These are phyloP conservation scores for Golubevia pallescens DNA, from an alignment of 1,284 basidiomycete species.

Conservation along the genomic window DNA sequence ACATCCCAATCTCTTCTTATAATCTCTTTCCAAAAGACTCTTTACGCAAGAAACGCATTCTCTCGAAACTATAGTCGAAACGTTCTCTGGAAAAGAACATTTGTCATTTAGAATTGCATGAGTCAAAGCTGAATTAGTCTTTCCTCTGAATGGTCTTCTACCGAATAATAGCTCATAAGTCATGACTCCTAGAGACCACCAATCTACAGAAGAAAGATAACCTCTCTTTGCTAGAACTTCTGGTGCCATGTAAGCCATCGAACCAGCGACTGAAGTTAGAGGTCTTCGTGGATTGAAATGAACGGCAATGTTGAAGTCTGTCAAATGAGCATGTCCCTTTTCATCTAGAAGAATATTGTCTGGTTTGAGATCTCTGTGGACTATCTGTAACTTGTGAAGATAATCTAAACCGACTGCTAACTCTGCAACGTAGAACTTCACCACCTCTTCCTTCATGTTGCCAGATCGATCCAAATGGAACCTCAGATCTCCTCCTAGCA, in stretches of 20 bases:
- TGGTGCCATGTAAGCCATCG: conserved; percentile 91
- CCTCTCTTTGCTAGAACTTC: conserved; percentile 55
- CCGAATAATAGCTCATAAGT: conserved; percentile 53
- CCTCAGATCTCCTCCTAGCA: conserved; percentile 54
- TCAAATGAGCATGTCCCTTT: conserved; percentile 54
- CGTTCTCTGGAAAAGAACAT: conserved; percentile 51
- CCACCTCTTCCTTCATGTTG: conserved; percentile 54
- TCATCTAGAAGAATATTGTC: conserved; percentile 55
- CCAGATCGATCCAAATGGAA: conserved; percentile 52
- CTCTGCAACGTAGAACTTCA: conserved; percentile 54
- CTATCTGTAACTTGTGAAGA: conserved; percentile 46
- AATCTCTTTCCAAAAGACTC: conserved; percentile 40
- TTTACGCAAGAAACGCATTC: conserved; percentile 41
- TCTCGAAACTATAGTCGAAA: conserved; percentile 39
- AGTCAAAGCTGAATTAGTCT: conserved; percentile 51
- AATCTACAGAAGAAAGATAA: conserved; percentile 46
- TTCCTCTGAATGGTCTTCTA: conserved; percentile 46
- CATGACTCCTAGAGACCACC: conserved; percentile 53
- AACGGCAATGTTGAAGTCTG: conserved; percentile 57
- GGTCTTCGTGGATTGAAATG: conserved; percentile 43
- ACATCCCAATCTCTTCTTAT: conserved; percentile 40
- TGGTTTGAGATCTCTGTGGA: conserved; percentile 47
- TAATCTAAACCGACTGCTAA: conserved; percentile 48
- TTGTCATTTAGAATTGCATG: conserved; percentile 49
- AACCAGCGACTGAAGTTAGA: conserved; percentile 65